Conservation (phyloP, 73 alveolate genomes). For the Paramecium primaurelia region DNA sequence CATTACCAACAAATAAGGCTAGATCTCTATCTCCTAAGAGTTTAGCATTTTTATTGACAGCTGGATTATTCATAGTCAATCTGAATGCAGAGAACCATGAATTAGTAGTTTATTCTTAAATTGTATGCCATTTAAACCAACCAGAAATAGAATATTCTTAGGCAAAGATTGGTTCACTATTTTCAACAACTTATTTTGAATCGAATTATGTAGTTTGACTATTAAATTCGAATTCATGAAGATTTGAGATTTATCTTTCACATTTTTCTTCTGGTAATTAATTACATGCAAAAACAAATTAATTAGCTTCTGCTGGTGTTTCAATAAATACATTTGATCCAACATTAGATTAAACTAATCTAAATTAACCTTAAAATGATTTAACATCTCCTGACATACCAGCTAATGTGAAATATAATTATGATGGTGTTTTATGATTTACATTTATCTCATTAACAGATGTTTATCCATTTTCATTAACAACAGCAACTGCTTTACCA, state of each 20-base stretch:
- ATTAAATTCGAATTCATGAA: conserved; percentile 5
- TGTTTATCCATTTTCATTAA: conserved; percentile 8
- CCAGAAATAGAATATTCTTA: conserved; percentile 34
- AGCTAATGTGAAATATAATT: conserved; percentile 6
- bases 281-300: background rate
- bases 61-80: background rate
- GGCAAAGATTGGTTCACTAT: conserved; percentile 1
- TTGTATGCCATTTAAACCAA: conserved; percentile 40
- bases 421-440: background rate
- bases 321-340: background rate
- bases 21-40: conserved; percentile 41
- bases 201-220: background rate
- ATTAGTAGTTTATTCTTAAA: background rate
- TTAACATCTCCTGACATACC: background rate
- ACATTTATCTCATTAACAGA: background rate
- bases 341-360: background rate
- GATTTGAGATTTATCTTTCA: background rate
- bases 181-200: background rate
- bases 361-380: background rate
- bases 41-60: background rate
- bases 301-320: background rate
- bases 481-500: background rate
- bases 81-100: conserved; percentile 46
- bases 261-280: background rate
- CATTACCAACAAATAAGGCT: background rate